A percentile compares a stretch with the other conserved stretches of the same genome.
Conservation (phyloP, 23 red algal genomes). For the Rhodosorus marinus region DNA sequence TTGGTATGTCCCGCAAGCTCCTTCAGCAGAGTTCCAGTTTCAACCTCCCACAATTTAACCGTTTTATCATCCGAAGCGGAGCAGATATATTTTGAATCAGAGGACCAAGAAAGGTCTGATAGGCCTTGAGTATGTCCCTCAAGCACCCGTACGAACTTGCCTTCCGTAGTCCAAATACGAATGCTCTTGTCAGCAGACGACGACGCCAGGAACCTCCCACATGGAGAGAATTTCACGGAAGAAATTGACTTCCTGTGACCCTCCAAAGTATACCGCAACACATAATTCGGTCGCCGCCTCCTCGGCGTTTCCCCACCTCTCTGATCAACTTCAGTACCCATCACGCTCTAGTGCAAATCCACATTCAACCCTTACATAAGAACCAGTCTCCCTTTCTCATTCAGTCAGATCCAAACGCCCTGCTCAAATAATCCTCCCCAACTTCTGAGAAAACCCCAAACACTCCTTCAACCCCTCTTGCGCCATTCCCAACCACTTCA, state of each 20-base stretch:
- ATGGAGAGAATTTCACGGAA: constrained; percentile 77
- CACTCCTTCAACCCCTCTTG: neutral
- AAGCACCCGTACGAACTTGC: constrained; percentile 12
- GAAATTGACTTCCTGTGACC: constrained; percentile 77
- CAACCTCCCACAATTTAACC: constrained; percentile 69
- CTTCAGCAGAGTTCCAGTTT: constrained; percentile 16
- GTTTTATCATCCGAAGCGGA: constrained; percentile 84
- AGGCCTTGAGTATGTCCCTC: constrained; percentile 70
- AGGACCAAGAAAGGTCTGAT: constrained; percentile 71
- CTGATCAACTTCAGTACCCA: neutral
- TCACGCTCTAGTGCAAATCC: neutral
- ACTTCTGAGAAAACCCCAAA: too few relatives aligned
- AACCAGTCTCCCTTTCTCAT: neutral
- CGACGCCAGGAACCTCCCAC: constrained; percentile 34
- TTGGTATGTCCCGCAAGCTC: constrained; percentile 55
- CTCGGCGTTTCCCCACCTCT: neutral
- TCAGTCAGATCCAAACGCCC: neutral
- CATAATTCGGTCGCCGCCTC: neutral
- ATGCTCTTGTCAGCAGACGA: constrained; percentile 14
- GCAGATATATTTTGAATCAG: constrained; percentile 19
- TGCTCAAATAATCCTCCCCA: too few relatives aligned
- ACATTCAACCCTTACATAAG: neutral
- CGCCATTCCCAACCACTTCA: neutral
- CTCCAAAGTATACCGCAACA: constrained; percentile 22
- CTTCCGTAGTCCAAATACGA: too few relatives aligned